A percentile compares a stretch with the other conserved stretches of the same genome.
phyloP scores from a whole-genome alignment of 2,329 filamentous ascomycete species.

The Cucurbitaria berberidis region DNA sequence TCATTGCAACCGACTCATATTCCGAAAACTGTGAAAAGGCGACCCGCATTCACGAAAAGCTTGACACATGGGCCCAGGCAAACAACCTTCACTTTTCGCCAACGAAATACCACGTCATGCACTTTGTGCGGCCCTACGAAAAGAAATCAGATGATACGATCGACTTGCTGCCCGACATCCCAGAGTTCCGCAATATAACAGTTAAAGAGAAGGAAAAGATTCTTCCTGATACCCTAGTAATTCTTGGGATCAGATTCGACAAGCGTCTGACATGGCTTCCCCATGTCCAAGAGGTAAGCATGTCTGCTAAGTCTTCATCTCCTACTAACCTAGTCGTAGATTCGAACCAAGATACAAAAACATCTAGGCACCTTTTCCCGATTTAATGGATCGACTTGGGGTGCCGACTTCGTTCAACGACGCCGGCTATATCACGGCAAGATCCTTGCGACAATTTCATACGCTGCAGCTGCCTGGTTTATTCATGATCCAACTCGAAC shows the following conservation, averaged over 20 bases:
- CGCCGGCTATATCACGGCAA: background rate
- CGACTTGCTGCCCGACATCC: background rate
- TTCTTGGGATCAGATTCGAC: conserved; percentile 2
- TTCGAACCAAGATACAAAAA: background rate
- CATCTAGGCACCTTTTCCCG: background rate
- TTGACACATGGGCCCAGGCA: background rate
- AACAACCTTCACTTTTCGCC: background rate
- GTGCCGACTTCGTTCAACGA: background rate
- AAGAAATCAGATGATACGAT: background rate
- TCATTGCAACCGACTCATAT: background rate
- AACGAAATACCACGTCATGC: conserved; percentile 1
- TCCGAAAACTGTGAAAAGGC: background rate
- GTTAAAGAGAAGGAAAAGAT: background rate
- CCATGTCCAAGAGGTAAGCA: background rate
- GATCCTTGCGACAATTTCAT: background rate
- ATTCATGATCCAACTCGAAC: background rate
- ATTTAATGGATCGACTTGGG: background rate
- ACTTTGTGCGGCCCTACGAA: background rate
- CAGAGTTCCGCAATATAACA: background rate
- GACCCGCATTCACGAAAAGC: background rate
- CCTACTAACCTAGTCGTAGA: background rate
- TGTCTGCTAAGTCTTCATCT: background rate
- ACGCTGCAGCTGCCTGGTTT: conserved; percentile 2
- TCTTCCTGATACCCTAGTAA: background rate
- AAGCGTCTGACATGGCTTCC: background rate